Percentiles rank a stretch among this genome's conserved stretches.
Conservation (phyloP, 768 basidiomycete species). For the Porpolomopsis calyptriformis region DNA sequence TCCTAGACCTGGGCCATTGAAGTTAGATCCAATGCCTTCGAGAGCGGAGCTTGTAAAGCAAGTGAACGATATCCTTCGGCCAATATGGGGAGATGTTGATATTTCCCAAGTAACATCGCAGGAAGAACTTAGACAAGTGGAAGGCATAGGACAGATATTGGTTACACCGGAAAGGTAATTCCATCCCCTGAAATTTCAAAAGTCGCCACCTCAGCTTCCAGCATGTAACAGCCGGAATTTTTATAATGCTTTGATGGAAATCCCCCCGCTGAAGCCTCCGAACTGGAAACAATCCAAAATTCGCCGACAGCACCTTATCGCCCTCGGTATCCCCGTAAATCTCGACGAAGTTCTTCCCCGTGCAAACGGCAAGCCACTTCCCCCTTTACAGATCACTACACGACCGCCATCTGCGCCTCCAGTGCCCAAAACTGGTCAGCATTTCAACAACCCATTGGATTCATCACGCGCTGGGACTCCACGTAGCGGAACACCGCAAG, state of each 20-base stretch:
- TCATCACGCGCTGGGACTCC: conserved; percentile 48
- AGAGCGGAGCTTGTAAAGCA: conserved; percentile 46
- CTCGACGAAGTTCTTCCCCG: conserved; percentile 82
- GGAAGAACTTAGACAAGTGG: conserved; percentile 68
- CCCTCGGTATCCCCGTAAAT: conserved; percentile 90
- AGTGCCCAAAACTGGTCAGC: conserved; percentile 27
- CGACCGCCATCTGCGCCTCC: conserved; percentile 77
- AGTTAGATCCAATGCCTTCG: conserved; percentile 54
- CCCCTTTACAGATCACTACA: conserved; percentile 73
- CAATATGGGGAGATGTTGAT: conserved; percentile 50
- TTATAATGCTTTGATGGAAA: conserved; percentile 60
- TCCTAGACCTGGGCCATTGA: conserved; percentile 35
- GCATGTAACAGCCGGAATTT: conserved; percentile 54
- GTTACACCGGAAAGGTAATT: conserved; percentile 62
- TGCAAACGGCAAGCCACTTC: conserved; percentile 53
- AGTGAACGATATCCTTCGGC: conserved; percentile 53
- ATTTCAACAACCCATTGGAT: conserved; percentile 25
- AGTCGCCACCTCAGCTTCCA: conserved; percentile 11
- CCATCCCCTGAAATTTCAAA: conserved; percentile 3
- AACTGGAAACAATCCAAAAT: conserved; percentile 93
- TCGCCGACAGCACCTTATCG: conserved; percentile 80
- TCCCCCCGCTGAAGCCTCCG: conserved; percentile 71
- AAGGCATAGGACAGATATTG: conserved; percentile 72
- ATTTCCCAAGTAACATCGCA: conserved; percentile 46
- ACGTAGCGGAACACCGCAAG: conserved; percentile 19